Evolutionary conservation across 2,329 filamentous ascomycete species (phyloP).

Genomic region (Phialophora expanda): DNA sequence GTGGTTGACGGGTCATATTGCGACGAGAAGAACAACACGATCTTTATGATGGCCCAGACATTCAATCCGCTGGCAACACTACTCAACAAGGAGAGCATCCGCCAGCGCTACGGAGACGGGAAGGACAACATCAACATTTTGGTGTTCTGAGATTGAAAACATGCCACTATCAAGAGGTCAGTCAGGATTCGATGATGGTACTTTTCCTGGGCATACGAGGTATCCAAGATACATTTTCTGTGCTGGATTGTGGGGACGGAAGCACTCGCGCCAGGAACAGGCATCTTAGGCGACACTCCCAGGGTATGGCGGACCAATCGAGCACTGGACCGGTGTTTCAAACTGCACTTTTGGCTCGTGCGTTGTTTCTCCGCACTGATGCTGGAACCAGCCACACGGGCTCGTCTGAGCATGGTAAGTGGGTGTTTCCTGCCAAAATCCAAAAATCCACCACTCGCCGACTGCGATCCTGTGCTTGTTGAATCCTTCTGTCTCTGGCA

Average conservation of each 20-base stretch:
- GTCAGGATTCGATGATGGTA: neutral
- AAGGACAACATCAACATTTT: constrained; percentile 31
- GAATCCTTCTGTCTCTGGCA: neutral
- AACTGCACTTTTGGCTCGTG: neutral
- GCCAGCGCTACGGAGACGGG: constrained; percentile 24
- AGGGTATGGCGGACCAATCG: neutral
- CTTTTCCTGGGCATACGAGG: neutral
- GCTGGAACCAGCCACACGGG: neutral
- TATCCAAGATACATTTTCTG: neutral
- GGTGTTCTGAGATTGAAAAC: constrained; percentile 29
- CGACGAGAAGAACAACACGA: constrained; percentile 89
- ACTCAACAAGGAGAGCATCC: constrained; percentile 70
- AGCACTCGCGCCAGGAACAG: constrained; percentile 19
- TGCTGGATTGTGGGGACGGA: neutral
- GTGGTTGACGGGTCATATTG: constrained; percentile 91
- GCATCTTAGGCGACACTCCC: neutral
- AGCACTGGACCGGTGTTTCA: neutral
- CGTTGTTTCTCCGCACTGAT: neutral
- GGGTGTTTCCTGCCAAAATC: neutral
- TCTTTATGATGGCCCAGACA: constrained; percentile 95
- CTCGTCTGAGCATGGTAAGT: neutral
- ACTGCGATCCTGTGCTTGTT: neutral
- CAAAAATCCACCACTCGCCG: neutral
- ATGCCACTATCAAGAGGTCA: no score
- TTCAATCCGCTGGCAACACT: constrained; percentile 79